phyloP scores from a whole-genome alignment of 495 filamentous ascomycete species.

The Aspergillus haitiensis region DNA sequence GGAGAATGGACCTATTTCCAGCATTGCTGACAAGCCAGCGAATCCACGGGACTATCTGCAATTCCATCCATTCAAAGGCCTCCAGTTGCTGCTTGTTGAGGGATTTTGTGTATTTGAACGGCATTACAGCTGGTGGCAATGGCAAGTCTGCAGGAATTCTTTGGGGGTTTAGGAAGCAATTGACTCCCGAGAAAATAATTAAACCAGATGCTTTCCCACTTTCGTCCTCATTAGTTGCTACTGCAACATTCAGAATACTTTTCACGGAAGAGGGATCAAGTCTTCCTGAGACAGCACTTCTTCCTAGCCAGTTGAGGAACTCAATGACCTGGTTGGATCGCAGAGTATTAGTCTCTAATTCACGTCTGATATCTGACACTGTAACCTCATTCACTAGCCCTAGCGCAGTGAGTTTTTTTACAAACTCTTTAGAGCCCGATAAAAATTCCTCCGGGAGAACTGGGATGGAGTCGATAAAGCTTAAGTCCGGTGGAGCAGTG shows the following conservation, averaged over 20 bases:
- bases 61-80: slow-evolving; percentile 76
- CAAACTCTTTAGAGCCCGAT: slow-evolving; percentile 62
- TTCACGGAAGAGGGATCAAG: slow-evolving; percentile 62
- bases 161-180: slow-evolving; percentile 67
- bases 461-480: slow-evolving; percentile 89
- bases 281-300: slow-evolving; percentile 63
- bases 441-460: slow-evolving; percentile 76
- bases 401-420: slow-evolving; percentile 73
- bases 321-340: slow-evolving; percentile 69
- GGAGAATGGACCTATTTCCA: slow-evolving; percentile 44
- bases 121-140: slow-evolving; percentile 76
- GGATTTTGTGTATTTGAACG: slow-evolving; percentile 71
- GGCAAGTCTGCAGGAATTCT: slow-evolving; percentile 82
- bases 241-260: slow-evolving; percentile 72
- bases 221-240: slow-evolving; percentile 72
- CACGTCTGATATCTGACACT: slow-evolving; percentile 76
- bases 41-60: slow-evolving; percentile 82
- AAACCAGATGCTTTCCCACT: slow-evolving; percentile 60
- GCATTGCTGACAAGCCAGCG: slow-evolving; percentile 68
- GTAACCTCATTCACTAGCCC: slow-evolving; percentile 82
- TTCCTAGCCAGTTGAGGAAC: slow-evolving; percentile 80
- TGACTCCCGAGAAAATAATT: slow-evolving; percentile 73
- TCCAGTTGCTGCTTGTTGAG: slow-evolving; percentile 64
- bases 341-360: slow-evolving; percentile 75
- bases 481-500: slow-evolving; percentile 74